Evolutionary conservation across 1,284 basidiomycete species (phyloP).

Genomic region (Golubevia sp.): DNA sequence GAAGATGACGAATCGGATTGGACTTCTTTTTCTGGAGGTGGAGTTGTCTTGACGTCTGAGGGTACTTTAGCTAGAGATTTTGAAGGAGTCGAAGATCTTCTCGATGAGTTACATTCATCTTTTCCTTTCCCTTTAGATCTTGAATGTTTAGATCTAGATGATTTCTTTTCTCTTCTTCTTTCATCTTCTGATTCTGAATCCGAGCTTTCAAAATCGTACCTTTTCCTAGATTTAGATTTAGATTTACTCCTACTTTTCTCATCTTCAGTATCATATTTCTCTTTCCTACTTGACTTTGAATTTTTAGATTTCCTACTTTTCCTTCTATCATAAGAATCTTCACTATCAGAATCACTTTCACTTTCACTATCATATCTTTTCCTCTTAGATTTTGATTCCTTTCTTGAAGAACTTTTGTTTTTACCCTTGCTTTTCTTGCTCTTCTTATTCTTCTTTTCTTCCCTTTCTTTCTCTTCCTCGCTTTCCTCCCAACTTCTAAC

Average conservation of each 20-base stretch:
- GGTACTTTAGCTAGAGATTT: neutral
- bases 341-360: neutral
- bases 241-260: too few species aligned
- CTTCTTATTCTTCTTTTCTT: slow-evolving; percentile 13
- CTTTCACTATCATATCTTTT: neutral
- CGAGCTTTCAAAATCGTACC: too few species aligned
- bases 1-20: slow-evolving; percentile 2
- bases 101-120: slow-evolving; percentile 9
- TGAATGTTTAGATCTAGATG: too few species aligned
- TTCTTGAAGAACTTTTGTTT: slow-evolving; percentile 9
- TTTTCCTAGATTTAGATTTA: too few species aligned
- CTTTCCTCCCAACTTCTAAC: slow-evolving; percentile 20
- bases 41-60: slow-evolving; percentile 15
- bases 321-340: neutral
- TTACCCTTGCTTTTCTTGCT: slow-evolving; percentile 11
- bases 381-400: slow-evolving; percentile 3
- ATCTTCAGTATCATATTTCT: neutral
- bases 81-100: slow-evolving; percentile 9
- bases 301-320: slow-evolving; percentile 4
- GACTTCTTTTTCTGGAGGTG: neutral
- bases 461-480: slow-evolving; percentile 29
- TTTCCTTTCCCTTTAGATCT: too few species aligned
- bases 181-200: too few species aligned
- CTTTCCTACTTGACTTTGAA: slow-evolving; percentile 5
- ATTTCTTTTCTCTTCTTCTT: too few species aligned